Base-by-base conservation (phyloP, 495 filamentous ascomycete species). In the Aspergillus cavernicola region DNA sequence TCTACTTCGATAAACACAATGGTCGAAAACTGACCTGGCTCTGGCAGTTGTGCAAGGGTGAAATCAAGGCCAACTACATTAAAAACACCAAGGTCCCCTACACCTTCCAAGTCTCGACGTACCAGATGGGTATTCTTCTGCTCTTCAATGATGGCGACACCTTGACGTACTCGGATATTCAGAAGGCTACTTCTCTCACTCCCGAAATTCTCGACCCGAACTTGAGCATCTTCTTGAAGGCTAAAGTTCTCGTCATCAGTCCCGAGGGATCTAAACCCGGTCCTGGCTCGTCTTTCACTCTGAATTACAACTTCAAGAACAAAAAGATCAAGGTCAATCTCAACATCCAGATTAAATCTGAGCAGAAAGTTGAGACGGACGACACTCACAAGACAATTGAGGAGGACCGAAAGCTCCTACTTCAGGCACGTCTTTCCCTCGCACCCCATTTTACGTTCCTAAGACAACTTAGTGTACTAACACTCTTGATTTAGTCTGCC, bases 361-460 rank as follows among this genome's bases (percentile, higher is more conserved):
- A 97, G 73, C 85, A 88, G 61, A 97, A 96, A 78, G 87, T 91
- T 54, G 93, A 99, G 66, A 84, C 87, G 47, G 92, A 89, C 31
- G 95, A 97, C 67, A 99, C 93, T 9, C 95, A 97, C 72, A 99
- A 99, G 80, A 99, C 91, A 12, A 96, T 99, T 56, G 95, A 99
- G 72, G 93, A 97, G 71, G 93, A 99, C 66, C 81, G 93, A 15
- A 97, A 96, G 74, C 76, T 97, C 50, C 77, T 99, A 24, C 87
- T 97, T 73, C 93, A 98, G 85, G 93, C 96, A 77, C 71, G 87
- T 81, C 55, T 60, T 37, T 37, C n/a, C 23, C 15, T 37, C 29
- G 16, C 18, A 6, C 16, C 5, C 13, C 61, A 57, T 15, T 49
- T 20, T 32, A 13, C 22, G 29, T 51, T 49, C 29, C 26, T 67